phyloP scores from a whole-genome alignment of 2,329 filamentous ascomycete species.

The Mycocentrospora acerina region DNA sequence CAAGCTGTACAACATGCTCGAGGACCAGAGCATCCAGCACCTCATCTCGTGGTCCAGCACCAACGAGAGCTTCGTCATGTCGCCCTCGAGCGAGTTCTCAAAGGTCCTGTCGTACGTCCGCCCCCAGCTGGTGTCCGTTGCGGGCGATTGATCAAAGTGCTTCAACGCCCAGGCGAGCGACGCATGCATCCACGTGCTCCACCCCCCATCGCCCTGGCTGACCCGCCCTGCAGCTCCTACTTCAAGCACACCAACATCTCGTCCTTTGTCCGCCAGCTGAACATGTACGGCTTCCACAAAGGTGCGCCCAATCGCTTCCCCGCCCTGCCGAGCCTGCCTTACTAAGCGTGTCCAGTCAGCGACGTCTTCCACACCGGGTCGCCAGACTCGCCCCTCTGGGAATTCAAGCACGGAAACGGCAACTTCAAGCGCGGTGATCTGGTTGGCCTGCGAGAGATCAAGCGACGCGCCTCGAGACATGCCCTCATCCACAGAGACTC shows the following conservation, averaged over 20 bases:
- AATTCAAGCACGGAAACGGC: slow-evolving; percentile 97
- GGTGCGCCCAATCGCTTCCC: slow-evolving; percentile 54
- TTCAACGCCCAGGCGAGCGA: too few species aligned
- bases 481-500: slow-evolving; percentile 89
- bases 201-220: slow-evolving; percentile 16
- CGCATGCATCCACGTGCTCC: too few species aligned
- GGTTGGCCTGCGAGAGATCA: slow-evolving; percentile 89
- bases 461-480: slow-evolving; percentile 88
- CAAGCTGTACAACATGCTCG: slow-evolving; percentile 98
- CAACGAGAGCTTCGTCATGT: slow-evolving; percentile 98
- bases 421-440: slow-evolving; percentile 96
- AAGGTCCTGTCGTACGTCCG: slow-evolving; percentile 88
- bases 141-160: too few species aligned
- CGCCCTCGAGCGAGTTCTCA: slow-evolving; percentile 93
- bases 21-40: slow-evolving; percentile 89
- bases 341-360: slow-evolving; percentile 65
- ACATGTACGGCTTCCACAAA: slow-evolving; percentile 99
- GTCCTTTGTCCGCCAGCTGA: slow-evolving; percentile 94
- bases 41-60: slow-evolving; percentile 94
- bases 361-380: slow-evolving; percentile 96
- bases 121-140: slow-evolving; percentile 25
- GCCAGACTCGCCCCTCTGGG: slow-evolving; percentile 92
- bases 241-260: slow-evolving; percentile 99
- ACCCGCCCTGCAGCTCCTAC: slow-evolving; percentile 69
- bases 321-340: slow-evolving; percentile 2